Evolutionary conservation across 768 basidiomycete genomes (phyloP).

Genomic region (Gymnopilus junonius): DNA sequence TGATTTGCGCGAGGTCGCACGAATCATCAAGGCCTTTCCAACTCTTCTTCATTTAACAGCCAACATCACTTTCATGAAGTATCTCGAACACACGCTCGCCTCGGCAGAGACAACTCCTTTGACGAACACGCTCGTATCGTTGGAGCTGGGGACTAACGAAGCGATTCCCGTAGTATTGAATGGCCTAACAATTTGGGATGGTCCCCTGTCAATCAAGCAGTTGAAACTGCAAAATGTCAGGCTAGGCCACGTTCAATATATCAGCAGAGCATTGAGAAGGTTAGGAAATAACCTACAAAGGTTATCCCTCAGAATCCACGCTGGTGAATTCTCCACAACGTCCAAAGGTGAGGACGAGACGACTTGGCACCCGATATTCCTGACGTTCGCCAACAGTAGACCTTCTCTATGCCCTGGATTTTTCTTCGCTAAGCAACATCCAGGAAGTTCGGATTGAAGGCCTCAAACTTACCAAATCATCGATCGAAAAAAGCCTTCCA

Average conservation of each 20-base stretch:
- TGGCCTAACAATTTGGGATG: constrained; percentile 11
- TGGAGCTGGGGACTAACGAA: constrained; percentile 31
- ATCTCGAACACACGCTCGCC: constrained; percentile 27
- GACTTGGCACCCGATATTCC: neutral
- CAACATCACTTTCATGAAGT: constrained; percentile 32
- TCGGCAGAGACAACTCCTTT: constrained; percentile 15
- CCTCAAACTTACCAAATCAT: constrained; percentile 7
- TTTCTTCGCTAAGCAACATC: constrained; percentile 24
- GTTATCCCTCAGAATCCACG: constrained; percentile 18
- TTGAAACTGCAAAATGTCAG: constrained; percentile 24
- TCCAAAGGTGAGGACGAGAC: constrained; percentile 7
- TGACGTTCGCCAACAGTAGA: constrained; percentile 12
- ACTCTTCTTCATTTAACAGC: constrained; percentile 26
- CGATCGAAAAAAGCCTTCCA: constrained; percentile 18
- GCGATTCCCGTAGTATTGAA: constrained; percentile 29
- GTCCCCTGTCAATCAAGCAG: constrained; percentile 4
- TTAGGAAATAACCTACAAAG: constrained; percentile 21
- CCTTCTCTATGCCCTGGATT: constrained; percentile 17
- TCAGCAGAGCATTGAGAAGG: constrained; percentile 14
- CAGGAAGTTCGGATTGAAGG: constrained; percentile 23
- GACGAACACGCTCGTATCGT: constrained; percentile 17
- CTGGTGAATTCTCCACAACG: constrained; percentile 5
- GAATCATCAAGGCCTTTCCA: constrained; percentile 27
- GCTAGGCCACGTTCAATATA: constrained; percentile 18
- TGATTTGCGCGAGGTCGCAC: constrained; percentile 33